These are phyloP conservation scores for Acaromyces ingoldii DNA, from an alignment of 1,284 basidiomycete species.

Conservation along the genomic window DNA sequence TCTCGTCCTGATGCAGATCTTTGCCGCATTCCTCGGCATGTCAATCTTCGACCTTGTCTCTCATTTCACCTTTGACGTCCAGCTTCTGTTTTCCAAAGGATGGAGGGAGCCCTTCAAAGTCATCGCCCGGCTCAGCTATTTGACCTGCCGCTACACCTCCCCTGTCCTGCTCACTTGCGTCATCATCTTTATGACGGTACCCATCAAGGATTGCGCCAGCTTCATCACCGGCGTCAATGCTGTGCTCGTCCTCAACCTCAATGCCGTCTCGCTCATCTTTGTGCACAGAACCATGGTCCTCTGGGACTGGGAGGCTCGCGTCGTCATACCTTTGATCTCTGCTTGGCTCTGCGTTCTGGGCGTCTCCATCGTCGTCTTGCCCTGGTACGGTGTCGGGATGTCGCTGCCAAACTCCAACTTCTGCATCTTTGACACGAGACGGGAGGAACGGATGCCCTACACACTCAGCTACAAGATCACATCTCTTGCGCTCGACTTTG, in stretches of 20 bases:
- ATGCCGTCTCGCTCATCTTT: slow-evolving; percentile 18
- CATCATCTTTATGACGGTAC: slow-evolving; percentile 10
- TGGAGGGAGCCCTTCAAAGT: slow-evolving; percentile 20
- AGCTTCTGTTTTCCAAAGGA: slow-evolving; percentile 17
- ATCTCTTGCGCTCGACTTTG: slow-evolving; percentile 17
- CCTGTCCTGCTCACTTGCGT: slow-evolving; percentile 11
- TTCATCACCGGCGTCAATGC: slow-evolving; percentile 9
- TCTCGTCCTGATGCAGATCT: neutral
- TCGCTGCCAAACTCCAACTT: slow-evolving; percentile 15
- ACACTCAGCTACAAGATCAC: slow-evolving; percentile 17
- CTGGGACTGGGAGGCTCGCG: slow-evolving; percentile 15
- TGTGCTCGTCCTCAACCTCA: slow-evolving; percentile 12
- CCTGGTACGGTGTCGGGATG: slow-evolving; percentile 17
- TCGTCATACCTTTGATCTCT: slow-evolving; percentile 13
- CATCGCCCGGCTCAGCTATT: slow-evolving; percentile 18
- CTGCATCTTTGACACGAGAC: slow-evolving; percentile 19
- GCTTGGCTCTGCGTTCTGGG: slow-evolving; percentile 13
- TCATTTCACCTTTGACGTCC: slow-evolving; percentile 20
- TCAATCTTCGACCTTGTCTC: slow-evolving; percentile 16
- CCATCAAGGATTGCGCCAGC: too few relatives aligned
- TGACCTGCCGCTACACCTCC: slow-evolving; percentile 15
- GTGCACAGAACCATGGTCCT: slow-evolving; percentile 23
- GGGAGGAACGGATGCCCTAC: slow-evolving; percentile 7
- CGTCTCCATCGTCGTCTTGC: slow-evolving; percentile 10
- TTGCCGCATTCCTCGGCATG: slow-evolving; percentile 16